phyloP scores from a whole-genome alignment of 441 rosid species.

The Aleurites moluccanus region DNA sequence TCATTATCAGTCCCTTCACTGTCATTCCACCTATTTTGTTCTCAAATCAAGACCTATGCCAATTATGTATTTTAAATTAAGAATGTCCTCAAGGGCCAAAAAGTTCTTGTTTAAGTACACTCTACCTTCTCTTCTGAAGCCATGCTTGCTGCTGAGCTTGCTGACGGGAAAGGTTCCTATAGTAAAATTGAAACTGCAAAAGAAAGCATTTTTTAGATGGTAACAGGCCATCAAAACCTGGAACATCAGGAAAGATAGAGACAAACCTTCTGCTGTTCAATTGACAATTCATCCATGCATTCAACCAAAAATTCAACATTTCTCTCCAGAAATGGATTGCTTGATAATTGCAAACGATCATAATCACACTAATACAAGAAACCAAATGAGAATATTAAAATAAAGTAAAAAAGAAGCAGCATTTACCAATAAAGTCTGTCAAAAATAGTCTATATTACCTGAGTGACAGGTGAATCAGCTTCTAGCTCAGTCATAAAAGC shows the following conservation, averaged over 20 bases:
- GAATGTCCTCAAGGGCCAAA: not conserved
- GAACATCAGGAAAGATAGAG: constrained; percentile 1
- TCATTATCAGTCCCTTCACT: not conserved
- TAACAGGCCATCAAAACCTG: not conserved
- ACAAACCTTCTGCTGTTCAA: constrained; percentile 87
- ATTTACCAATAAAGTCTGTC: not conserved
- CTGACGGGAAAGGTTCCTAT: constrained; percentile 83
- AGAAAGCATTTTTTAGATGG: constrained; percentile 3
- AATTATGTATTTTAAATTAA: not conserved
- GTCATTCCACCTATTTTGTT: not conserved
- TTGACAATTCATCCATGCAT: constrained; percentile 92
- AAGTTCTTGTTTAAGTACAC: not conserved
- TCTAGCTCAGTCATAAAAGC: constrained; percentile 96
- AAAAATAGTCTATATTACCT: constrained; percentile 41
- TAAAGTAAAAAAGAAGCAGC: not conserved
- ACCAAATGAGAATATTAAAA: constrained; percentile 11
- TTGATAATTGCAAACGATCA: constrained; percentile 83
- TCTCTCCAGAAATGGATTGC: constrained; percentile 78
- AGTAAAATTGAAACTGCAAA: constrained; percentile 80
- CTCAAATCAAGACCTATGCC: not conserved
- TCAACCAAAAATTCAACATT: constrained; percentile 91
- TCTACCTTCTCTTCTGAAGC: constrained; percentile 96
- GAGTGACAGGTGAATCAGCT: constrained; percentile 81
- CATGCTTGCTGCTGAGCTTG: too few species aligned
- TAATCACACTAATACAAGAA: constrained; percentile 63